phyloP scores from a whole-genome alignment of 345 rosid genomes.

The Atalantia buxifolia region DNA sequence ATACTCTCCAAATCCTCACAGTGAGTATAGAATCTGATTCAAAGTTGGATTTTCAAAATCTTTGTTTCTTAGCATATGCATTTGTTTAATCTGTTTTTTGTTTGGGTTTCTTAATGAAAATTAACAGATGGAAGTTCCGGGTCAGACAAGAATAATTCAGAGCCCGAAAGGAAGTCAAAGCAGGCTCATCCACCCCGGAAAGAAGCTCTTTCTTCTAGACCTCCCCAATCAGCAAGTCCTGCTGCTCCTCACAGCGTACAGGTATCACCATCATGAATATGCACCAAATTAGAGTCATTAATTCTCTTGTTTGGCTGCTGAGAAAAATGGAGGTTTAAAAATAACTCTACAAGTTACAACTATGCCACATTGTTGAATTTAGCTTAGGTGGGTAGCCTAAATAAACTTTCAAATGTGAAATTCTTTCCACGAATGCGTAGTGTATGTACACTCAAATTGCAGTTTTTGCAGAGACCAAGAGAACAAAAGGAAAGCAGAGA shows the following conservation, averaged over 20 bases:
- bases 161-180: constrained; percentile 69
- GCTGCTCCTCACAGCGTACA: constrained; percentile 52
- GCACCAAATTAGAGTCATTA: background rate
- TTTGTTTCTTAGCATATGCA: constrained; percentile 5
- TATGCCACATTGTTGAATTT: constrained; percentile 1
- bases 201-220: constrained; percentile 50
- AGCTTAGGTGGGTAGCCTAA: constrained; percentile 2
- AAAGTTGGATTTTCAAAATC: constrained; percentile 16
- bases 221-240: constrained; percentile 42
- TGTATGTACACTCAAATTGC: background rate
- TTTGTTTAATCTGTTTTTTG: constrained; percentile 11
- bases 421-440: background rate
- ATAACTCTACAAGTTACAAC: background rate
- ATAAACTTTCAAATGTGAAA: background rate
- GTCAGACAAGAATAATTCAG: constrained; percentile 61
- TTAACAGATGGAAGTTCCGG: constrained; percentile 69
- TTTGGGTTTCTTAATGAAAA: constrained; percentile 4
- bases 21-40: constrained; percentile 59
- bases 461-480: constrained; percentile 57
- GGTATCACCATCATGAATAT: constrained; percentile 24
- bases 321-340: constrained; percentile 3
- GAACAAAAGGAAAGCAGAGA: constrained; percentile 48
- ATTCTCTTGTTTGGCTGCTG: constrained; percentile 15
- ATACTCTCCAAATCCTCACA: constrained; percentile 63
- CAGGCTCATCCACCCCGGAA: constrained; percentile 39